A percentile compares a stretch with the other conserved stretches of the same genome.
Evolutionary conservation across 768 basidiomycete species (phyloP).

Genomic region (Pleurotus pulmonarius): DNA sequence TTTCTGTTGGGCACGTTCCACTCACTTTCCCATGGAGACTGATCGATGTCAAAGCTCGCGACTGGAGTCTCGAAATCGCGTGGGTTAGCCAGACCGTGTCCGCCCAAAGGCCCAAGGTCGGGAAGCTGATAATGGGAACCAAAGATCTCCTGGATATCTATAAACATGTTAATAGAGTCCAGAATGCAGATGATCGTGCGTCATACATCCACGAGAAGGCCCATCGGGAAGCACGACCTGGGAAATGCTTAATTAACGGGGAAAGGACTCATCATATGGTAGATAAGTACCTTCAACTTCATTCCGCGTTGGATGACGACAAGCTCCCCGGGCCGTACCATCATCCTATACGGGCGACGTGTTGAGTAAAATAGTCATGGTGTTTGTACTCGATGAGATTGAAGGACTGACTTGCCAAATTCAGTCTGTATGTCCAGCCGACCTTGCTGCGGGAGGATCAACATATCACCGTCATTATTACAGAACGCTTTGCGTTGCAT

Average conservation of each 20-base stretch:
- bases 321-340: conserved; percentile 63
- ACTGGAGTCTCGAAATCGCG: conserved; percentile 64
- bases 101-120: conserved; percentile 63
- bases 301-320: conserved; percentile 64
- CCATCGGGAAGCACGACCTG: conserved; percentile 53
- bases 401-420: conserved; percentile 50
- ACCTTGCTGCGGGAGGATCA: conserved; percentile 64
- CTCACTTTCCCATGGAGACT: conserved; percentile 55
- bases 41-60: conserved; percentile 66
- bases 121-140: conserved; percentile 62
- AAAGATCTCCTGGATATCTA: conserved; percentile 63
- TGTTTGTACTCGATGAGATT: neutral
- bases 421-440: conserved; percentile 68
- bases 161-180: neutral
- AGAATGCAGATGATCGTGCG: neutral
- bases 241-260: neutral
- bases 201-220: conserved; percentile 58
- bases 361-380: neutral
- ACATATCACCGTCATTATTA: conserved; percentile 63
- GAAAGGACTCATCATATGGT: neutral
- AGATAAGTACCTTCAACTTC: conserved; percentile 51
- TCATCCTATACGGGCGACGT: conserved; percentile 34
- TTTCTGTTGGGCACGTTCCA: conserved; percentile 3
- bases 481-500: conserved; percentile 62
- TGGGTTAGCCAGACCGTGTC: conserved; percentile 61